Conservation (phyloP, 176 grass and related monocot species). For the Eragrostis nindensis region DNA sequence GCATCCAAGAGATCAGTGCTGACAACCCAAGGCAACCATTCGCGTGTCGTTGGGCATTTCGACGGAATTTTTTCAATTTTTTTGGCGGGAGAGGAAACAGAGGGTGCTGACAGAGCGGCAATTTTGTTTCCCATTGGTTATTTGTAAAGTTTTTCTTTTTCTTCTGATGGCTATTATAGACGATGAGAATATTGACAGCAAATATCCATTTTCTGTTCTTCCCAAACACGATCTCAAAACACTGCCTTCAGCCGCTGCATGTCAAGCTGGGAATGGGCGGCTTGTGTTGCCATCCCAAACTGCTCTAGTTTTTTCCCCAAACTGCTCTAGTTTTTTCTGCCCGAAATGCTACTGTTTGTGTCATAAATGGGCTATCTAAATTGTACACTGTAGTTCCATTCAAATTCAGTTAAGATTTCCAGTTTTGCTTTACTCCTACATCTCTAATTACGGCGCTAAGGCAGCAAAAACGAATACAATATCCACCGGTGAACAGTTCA, state of each 20-base stretch:
- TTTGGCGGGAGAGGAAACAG: constrained; percentile 56
- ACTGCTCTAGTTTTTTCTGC: no score
- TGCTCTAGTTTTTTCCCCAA: no score
- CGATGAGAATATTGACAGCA: neutral
- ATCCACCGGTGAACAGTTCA: neutral
- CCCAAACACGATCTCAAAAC: no score
- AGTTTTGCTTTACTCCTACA: neutral
- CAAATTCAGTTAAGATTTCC: neutral
- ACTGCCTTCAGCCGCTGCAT: neutral
- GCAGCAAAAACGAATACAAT: neutral
- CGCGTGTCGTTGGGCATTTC: neutral
- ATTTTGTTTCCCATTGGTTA: constrained; percentile 56
- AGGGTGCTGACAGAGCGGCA: constrained; percentile 35
- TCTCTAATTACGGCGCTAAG: neutral
- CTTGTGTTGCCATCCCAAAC: no score
- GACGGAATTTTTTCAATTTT: constrained; percentile 27
- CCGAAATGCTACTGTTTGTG: no score
- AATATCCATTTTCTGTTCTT: neutral
- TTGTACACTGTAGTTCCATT: neutral
- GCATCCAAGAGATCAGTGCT: constrained; percentile 36
- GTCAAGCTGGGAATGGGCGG: no score
- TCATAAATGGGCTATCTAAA: neutral
- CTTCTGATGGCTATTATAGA: constrained; percentile 23
- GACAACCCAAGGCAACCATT: constrained; percentile 26
- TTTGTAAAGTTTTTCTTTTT: constrained; percentile 47